A percentile compares a stretch with the other conserved stretches of the same genome.
Conservation (phyloP, 2,329 filamentous ascomycete genomes). For the Chaetomium sp. region DNA sequence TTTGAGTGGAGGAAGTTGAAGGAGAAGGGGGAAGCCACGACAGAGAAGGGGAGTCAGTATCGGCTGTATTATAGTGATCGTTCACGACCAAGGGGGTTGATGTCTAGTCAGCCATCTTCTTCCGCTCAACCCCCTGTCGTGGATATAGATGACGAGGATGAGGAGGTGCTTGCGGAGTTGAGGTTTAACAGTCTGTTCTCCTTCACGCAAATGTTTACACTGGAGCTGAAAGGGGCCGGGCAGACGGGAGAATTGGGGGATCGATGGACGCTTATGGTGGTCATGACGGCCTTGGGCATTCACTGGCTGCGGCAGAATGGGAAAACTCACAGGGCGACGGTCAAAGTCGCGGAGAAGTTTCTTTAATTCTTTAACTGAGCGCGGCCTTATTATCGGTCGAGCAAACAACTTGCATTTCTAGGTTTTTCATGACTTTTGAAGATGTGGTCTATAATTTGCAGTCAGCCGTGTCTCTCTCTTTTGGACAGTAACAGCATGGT, state of each 20-base stretch:
- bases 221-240: constrained; percentile 11
- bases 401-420: no score
- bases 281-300: constrained; percentile 6
- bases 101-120: background rate
- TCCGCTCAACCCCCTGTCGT: background rate
- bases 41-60: constrained; percentile 2
- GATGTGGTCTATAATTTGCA: background rate
- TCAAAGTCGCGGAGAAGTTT: no score
- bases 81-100: no score
- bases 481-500: background rate
- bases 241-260: constrained; percentile 11
- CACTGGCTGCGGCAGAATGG: constrained; percentile 5
- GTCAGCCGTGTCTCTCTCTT: background rate
- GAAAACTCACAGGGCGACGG: background rate
- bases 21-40: background rate
- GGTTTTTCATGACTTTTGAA: background rate
- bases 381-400: no score
- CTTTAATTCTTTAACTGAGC: no score
- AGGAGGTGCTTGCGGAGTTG: constrained; percentile 2
- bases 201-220: background rate
- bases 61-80: no score
- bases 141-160: background rate
- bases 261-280: constrained; percentile 12
- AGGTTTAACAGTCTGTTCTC: background rate
- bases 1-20: constrained; percentile 12